Base-by-base conservation (phyloP, 768 basidiomycete species). In the Panus rudis region DNA sequence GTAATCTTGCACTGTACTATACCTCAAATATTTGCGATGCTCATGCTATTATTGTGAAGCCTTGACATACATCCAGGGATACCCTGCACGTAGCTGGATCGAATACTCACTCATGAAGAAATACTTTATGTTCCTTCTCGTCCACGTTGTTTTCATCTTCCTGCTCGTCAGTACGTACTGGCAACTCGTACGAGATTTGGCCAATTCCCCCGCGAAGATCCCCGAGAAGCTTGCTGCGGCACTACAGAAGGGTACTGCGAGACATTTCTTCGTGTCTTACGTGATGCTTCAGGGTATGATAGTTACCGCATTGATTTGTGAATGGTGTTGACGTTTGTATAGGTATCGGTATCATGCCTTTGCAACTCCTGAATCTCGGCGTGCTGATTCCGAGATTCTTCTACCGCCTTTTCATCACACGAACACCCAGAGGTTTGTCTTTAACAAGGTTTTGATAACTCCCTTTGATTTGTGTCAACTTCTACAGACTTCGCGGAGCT, bases 71-170 rank as follows among this genome's bases (percentile, higher is more conserved):
- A 65, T 82, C n/a, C 90, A 98, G 60, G 96, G 93, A 3, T 85
- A 81, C 53, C 80, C 78, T 25, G 92, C 94, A 3, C 70, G 92
- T 22, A 94, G 92, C 57, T 85, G 89, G 81, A 78, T 97, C 26
- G 94, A 98, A 56, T 93, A 90, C 54, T 91, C 91, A 0, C 64
- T 97, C 34, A 63, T 99, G 60, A 87, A 84, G 53, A 98, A 97
- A 74, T 97, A 96, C 60, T 92, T 93, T 56, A 70, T 96, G 24
- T 94, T 96, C 69, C 73, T 97, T 2, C 74, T 96, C 38, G 68
- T 91, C 66, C 91, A 92, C 55, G 91, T 94, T 30, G 84, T 97
- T 30, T 93, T 93, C 63, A 92, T 94, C 48, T 97, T 94, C 69
- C 76, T 94, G 13, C 65, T 94, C 27, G 91, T 92, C 0, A 86